Evolutionary conservation across 1,284 basidiomycete species (phyloP), one percentile per base, ranked within the genome.

Genomic region (Ceratobasidium sp.): DNA sequence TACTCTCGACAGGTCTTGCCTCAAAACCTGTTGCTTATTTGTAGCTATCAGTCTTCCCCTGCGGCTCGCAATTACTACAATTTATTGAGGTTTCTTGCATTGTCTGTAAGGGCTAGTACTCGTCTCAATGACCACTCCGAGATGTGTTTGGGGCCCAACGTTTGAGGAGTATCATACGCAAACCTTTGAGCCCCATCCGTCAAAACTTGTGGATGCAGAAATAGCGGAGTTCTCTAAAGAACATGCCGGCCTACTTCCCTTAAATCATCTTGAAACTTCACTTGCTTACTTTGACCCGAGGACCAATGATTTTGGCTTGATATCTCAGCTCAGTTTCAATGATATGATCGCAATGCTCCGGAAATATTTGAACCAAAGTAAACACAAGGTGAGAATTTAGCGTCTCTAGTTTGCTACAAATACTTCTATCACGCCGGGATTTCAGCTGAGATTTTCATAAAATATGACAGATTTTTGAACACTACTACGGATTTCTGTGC

Each of bases 401-500:
- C n/a, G 52, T 23, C 15, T n/a, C 9, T 48, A 17, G 46, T 17
- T 48, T 10, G 10, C 17, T 17, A 1, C 17, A 17, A 7, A 2
- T 17, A 17, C 17, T 48, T 48, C 46, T 12, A 48, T 48, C 2
- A 17, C 2, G 46, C 46, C 33, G 33, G 4, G 46, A 12, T 48
- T 48, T 48, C 46, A 17, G 17, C 46, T 48, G 17, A 48, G 46
- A 48, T 12, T 12, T 48, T 33, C 33, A 48, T 48, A 12, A 48
- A 23, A n/a, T n/a, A 54, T n/a, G 7, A 23, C 52, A 54, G 52
- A n/a, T 54, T 62, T 62, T 62, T 20, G n/a, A 40, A 40, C 38
- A 38, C 15, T 42, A 38, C 9, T 62, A 62, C n/a, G 59, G 59
- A 13, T 62, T 62, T 42, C 15, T 62, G 38, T 62, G 59, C 38